Conservation (phyloP, 192 early-diverging fungal genomes). For the Backusella tarrabulga region DNA sequence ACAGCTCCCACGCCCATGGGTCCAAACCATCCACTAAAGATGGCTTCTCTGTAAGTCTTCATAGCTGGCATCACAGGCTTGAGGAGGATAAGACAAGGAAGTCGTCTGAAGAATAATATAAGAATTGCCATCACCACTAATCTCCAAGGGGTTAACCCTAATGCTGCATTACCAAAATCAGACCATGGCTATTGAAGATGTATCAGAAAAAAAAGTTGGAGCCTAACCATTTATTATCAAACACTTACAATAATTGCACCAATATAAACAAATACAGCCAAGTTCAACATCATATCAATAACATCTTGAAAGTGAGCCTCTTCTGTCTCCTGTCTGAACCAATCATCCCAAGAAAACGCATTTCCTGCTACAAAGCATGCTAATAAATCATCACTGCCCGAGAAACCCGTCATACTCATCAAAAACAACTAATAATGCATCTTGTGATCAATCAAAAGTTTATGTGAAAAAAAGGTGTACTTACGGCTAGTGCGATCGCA, state of each 20-base stretch:
- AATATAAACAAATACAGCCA: slow-evolving; percentile 88
- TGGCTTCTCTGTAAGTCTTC: slow-evolving; percentile 67
- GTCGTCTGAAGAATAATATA: slow-evolving; percentile 68
- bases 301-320: slow-evolving; percentile 88
- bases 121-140: slow-evolving; percentile 58
- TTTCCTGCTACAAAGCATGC: slow-evolving; percentile 80
- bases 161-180: slow-evolving; percentile 51
- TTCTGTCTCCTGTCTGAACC: slow-evolving; percentile 82
- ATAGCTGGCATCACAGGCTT: slow-evolving; percentile 72
- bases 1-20: slow-evolving; percentile 66
- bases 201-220: background rate
- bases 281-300: slow-evolving; percentile 83
- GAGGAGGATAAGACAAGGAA: slow-evolving; percentile 64
- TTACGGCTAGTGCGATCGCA: slow-evolving; percentile 74
- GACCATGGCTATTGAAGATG: slow-evolving; percentile 52
- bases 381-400: slow-evolving; percentile 72
- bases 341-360: slow-evolving; percentile 87
- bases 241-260: slow-evolving; percentile 62
- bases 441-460: background rate
- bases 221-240: background rate
- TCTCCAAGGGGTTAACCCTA: slow-evolving; percentile 65
- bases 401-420: slow-evolving; percentile 65
- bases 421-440: slow-evolving; percentile 43
- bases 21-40: slow-evolving; percentile 91
- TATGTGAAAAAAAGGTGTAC: slow-evolving; percentile 4